These are phyloP conservation scores for Xylaria longipes DNA, from an alignment of 495 filamentous ascomycete genomes.

Conservation along the genomic window DNA sequence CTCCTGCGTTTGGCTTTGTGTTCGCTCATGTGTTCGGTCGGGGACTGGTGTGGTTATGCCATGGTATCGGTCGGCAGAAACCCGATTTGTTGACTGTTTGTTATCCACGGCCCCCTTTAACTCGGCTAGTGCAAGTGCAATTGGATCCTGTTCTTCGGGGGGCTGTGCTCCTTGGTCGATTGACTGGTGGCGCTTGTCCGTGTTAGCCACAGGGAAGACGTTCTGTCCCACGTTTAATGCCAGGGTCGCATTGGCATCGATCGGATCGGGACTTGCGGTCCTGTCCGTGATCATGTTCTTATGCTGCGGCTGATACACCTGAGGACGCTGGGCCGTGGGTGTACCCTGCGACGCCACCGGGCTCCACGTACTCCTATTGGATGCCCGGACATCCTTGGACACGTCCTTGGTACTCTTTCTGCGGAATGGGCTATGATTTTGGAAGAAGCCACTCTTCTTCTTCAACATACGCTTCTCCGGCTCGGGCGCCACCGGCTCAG, in stretches of 20 bases:
- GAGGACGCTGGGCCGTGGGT: constrained; percentile 33
- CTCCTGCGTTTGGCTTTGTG: constrained; percentile 15
- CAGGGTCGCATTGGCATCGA: constrained; percentile 89
- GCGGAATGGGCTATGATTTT: constrained; percentile 90
- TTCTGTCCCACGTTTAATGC: constrained; percentile 97
- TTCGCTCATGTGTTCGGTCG: constrained; percentile 50
- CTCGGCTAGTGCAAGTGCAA: constrained; percentile 90
- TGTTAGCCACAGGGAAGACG: constrained; percentile 93
- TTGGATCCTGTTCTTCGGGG: constrained; percentile 70
- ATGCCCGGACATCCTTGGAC: constrained; percentile 60
- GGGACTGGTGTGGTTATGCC: constrained; percentile 86
- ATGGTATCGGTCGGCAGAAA: constrained; percentile 93
- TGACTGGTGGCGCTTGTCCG: constrained; percentile 60
- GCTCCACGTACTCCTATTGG: constrained; percentile 68
- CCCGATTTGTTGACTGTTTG: constrained; percentile 75
- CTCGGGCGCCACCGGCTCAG: constrained; percentile 50
- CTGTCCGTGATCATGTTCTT: constrained; percentile 50
- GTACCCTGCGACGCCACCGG: constrained; percentile 32
- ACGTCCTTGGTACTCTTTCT: constrained; percentile 89
- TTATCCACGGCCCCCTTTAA: constrained; percentile 76
- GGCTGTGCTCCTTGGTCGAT: constrained; percentile 43
- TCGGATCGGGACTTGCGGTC: constrained; percentile 76
- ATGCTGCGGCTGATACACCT: constrained; percentile 18
- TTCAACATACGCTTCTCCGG: constrained; percentile 75
- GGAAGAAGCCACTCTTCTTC: constrained; percentile 91